Evolutionary conservation across 768 basidiomycete genomes (phyloP), one percentile per base, ranked within the genome.

Genomic region (Nevesoporus exiguus): DNA sequence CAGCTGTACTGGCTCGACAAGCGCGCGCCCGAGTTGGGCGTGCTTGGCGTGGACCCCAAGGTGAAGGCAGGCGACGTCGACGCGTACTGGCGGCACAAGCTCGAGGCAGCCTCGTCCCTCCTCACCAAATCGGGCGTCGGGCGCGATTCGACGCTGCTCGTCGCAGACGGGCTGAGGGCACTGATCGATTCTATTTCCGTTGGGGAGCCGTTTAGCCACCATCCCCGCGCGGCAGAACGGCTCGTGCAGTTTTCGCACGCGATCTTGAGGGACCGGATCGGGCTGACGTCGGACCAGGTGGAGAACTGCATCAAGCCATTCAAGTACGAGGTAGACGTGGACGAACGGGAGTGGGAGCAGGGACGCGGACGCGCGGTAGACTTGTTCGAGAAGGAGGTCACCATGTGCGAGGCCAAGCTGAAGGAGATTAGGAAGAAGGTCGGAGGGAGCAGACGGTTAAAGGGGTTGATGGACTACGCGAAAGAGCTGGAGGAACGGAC

Each of bases 261-360:
- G 71, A 95, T 99, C 66, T 74, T 99, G 49, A 81, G 96, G 54
- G 96, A 98, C 65, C 83, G 96, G 7, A 89, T 98, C 53, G 90
- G 92, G 15, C 74, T 96, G 51, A 93, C 97, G n/a, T 88, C 92
- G 5, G 97, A 99, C 69, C 96, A 98, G 73, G 96, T 99, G 15
- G 97, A 99, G 77, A 99, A 98, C 71, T 96, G 93, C 71, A 98
- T 99, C 78, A 99, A 99, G 73, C 97, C 96, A 27, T 98, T 84
- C 81, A 99, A 99, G 76, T 96, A 97, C 66, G 96, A 98, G 66
- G 86, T 98, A 25, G 97, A 99, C 67, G 88, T 98, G 14, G 94
- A 98, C 58, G 80, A 83, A 14, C 76, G 86, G 39, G 97, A 99
- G 70, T 99, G 97, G 97, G 90, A 92, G 61, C 66, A 76, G 2